Evolutionary conservation across 1,284 basidiomycete genomes (phyloP).

Genomic region (Inonotus obliquus): DNA sequence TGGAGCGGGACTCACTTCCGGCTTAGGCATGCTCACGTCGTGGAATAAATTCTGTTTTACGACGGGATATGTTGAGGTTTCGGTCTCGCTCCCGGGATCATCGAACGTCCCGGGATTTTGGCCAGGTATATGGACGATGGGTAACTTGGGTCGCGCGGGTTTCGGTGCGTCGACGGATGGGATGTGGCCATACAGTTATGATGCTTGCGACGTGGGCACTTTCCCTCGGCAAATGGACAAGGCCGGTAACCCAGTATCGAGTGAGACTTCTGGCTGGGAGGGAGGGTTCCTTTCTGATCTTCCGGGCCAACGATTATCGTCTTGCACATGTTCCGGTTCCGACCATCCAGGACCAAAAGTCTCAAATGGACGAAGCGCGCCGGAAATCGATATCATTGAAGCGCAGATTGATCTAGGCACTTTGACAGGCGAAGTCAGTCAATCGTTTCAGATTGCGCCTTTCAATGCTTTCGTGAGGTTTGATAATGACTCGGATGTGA

Average conservation of each 20-base stretch:
- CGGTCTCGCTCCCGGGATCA: constrained; percentile 77
- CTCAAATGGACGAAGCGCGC: constrained; percentile 47
- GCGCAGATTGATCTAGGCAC: constrained; percentile 40
- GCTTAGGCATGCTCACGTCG: constrained; percentile 62
- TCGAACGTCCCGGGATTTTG: constrained; percentile 65
- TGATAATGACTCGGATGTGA: constrained; percentile 46
- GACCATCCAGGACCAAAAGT: constrained; percentile 62
- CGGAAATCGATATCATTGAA: constrained; percentile 68
- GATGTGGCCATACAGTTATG: constrained; percentile 81
- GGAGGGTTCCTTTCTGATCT: constrained; percentile 44
- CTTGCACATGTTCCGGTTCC: constrained; percentile 52
- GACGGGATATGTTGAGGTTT: constrained; percentile 83
- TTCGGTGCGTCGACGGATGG: constrained; percentile 58
- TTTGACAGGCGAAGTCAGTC: constrained; percentile 60
- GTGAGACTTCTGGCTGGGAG: constrained; percentile 44
- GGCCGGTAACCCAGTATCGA: constrained; percentile 46
- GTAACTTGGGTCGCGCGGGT: constrained; percentile 53
- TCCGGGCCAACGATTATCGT: constrained; percentile 51
- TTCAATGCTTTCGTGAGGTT: constrained; percentile 70
- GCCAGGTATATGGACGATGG: constrained; percentile 50
- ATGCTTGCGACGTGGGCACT: constrained; percentile 79
- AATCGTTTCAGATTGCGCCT: constrained; percentile 77
- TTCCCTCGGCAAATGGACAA: constrained; percentile 68
- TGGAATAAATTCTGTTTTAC: constrained; percentile 97
- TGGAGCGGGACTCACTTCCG: constrained; percentile 13